Conservation (phyloP, 176 grass and related monocot species). For the Eragrostis curvula region DNA sequence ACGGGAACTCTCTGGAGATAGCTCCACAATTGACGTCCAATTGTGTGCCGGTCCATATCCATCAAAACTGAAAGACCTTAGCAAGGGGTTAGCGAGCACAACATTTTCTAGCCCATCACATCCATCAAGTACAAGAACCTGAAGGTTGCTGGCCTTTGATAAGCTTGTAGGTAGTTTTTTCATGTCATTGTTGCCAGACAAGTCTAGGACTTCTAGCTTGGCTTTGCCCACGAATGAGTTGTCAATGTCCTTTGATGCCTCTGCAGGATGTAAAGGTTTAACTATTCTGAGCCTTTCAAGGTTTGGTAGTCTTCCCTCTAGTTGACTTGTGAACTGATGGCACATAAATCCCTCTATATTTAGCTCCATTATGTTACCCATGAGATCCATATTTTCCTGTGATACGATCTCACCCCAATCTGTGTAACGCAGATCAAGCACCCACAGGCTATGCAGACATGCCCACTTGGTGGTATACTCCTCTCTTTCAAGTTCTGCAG, state of each 20-base stretch:
- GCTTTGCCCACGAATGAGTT: neutral
- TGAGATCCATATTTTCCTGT: neutral
- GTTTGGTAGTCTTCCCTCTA: neutral
- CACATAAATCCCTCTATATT: neutral
- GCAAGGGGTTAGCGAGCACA: neutral
- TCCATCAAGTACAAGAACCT: constrained; percentile 29
- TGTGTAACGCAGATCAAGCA: constrained; percentile 15
- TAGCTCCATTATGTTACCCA: neutral
- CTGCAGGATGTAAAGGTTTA: neutral
- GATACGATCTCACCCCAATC: neutral
- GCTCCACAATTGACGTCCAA: neutral
- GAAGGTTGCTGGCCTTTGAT: neutral
- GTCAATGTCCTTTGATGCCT: neutral
- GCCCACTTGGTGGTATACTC: neutral
- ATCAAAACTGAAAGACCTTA: constrained; percentile 21
- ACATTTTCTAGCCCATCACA: neutral
- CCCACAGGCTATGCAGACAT: neutral
- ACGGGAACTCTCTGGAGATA: neutral
- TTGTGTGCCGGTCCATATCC: neutral
- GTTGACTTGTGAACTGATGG: neutral
- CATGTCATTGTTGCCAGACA: neutral
- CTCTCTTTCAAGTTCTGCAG: neutral
- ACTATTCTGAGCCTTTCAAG: constrained; percentile 14
- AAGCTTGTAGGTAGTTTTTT: neutral
- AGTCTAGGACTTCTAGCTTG: neutral